A percentile compares a stretch with the other conserved stretches of the same genome.
phyloP scores from a whole-genome alignment of 1,284 basidiomycete species.

The Trichosporon coremiiforme region DNA sequence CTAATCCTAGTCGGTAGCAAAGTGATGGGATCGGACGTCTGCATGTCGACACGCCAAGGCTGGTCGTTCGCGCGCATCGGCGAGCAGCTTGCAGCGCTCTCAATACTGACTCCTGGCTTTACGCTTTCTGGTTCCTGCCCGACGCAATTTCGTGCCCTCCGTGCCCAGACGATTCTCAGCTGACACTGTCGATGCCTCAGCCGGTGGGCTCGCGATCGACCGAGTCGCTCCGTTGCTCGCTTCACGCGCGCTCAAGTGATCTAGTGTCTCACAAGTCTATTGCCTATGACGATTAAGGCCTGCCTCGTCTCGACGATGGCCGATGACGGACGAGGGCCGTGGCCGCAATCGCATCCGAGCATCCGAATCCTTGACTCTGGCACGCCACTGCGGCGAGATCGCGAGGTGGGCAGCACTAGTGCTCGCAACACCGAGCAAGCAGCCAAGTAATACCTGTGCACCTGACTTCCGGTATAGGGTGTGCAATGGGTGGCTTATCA shows the following conservation, averaged over 20 bases:
- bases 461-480: background rate
- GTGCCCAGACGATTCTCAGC: background rate
- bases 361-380: background rate
- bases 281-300: background rate
- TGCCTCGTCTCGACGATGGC: too few relatives aligned
- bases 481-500: background rate
- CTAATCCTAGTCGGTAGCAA: constrained; percentile 5
- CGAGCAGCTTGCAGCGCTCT: background rate
- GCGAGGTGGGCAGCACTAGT: background rate
- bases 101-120: background rate
- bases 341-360: background rate
- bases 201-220: constrained; percentile 4
- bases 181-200: background rate
- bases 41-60: constrained; percentile 11
- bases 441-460: background rate
- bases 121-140: constrained; percentile 12
- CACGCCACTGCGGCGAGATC: background rate
- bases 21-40: background rate
- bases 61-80: too few relatives aligned
- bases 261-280: background rate
- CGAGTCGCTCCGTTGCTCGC: background rate
- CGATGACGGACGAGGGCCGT: too few relatives aligned
- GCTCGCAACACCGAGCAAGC: background rate
- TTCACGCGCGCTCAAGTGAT: too few relatives aligned
- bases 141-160: background rate